Percentiles rank a stretch among this genome's conserved stretches.
These are phyloP conservation scores for Peronospora destructor DNA, from an alignment of 352 stramenopile species.

Conservation along the genomic window DNA sequence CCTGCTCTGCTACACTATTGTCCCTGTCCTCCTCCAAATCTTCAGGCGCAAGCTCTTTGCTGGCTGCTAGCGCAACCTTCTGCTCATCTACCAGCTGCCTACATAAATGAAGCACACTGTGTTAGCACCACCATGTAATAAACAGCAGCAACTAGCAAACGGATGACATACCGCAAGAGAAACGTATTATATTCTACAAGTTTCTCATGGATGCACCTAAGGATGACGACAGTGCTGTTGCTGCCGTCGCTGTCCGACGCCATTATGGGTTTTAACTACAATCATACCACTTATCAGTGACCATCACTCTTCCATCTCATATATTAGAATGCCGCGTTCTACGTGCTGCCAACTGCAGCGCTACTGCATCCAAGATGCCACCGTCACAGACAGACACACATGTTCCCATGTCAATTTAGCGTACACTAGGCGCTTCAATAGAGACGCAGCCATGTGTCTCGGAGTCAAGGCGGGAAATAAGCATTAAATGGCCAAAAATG, in stretches of 20 bases:
- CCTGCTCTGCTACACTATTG: constrained; percentile 25
- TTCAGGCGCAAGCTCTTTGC: constrained; percentile 9
- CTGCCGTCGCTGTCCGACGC: constrained; percentile 35
- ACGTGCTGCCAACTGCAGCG: constrained; percentile 22
- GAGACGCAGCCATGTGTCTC: constrained; percentile 10
- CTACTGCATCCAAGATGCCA: constrained; percentile 28
- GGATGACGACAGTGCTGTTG: constrained; percentile 33
- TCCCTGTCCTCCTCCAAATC: constrained; percentile 11
- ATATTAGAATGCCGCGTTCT: background rate
- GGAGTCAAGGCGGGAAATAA: constrained; percentile 10
- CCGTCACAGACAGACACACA: constrained; percentile 14
- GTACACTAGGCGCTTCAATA: constrained; percentile 3
- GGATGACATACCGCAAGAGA: constrained; percentile 48
- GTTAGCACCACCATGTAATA: constrained; percentile 10
- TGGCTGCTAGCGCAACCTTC: constrained; percentile 26
- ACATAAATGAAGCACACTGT: constrained; percentile 1
- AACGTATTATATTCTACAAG: constrained; percentile 71
- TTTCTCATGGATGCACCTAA: constrained; percentile 48
- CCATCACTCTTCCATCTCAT: constrained; percentile 12
- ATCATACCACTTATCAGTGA: constrained; percentile 17
- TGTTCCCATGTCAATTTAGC: constrained; percentile 9
- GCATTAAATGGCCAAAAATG: constrained; percentile 23
- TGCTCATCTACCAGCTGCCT: constrained; percentile 64
- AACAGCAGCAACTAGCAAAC: background rate
- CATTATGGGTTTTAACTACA: constrained; percentile 51